phyloP scores from a whole-genome alignment of 371 early-diverging fungal genomes.

The Circinella umbellata region DNA sequence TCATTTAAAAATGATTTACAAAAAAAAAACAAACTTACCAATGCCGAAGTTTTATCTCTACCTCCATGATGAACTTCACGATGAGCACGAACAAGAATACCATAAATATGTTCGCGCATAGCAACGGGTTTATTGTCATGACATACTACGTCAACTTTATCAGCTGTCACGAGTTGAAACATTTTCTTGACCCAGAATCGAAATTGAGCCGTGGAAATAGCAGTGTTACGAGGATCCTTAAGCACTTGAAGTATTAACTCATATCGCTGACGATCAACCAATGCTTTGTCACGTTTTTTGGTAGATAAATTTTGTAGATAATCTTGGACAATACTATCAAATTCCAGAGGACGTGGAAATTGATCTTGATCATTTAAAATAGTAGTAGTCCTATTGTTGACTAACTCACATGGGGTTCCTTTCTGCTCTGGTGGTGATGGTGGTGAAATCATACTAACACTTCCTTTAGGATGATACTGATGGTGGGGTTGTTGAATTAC shows the following conservation, averaged over 20 bases:
- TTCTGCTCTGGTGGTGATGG: no score
- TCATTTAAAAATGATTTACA: background rate
- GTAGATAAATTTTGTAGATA: constrained; percentile 61
- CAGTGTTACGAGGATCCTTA: constrained; percentile 63
- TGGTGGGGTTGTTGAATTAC: no score
- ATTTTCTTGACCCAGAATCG: constrained; percentile 73
- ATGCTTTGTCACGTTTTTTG: constrained; percentile 67
- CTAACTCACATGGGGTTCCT: no score
- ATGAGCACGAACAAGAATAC: constrained; percentile 59
- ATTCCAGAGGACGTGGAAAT: constrained; percentile 39
- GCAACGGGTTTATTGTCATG: constrained; percentile 66
- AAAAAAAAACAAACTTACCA: constrained; percentile 41
- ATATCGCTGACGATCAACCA: constrained; percentile 59
- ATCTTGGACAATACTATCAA: constrained; percentile 48
- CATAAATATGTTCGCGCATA: constrained; percentile 62
- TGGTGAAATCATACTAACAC: no score
- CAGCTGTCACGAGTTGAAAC: constrained; percentile 51
- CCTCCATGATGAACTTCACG: constrained; percentile 68
- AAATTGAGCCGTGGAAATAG: constrained; percentile 69
- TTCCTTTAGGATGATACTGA: no score
- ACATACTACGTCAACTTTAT: constrained; percentile 48
- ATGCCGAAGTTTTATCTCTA: constrained; percentile 67
- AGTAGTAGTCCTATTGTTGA: background rate
- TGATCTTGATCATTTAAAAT: constrained; percentile 40
- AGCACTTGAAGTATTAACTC: constrained; percentile 59